Evolutionary conservation across 2,329 filamentous ascomycete species (phyloP).

Genomic region (Colletotrichum falcatum): DNA sequence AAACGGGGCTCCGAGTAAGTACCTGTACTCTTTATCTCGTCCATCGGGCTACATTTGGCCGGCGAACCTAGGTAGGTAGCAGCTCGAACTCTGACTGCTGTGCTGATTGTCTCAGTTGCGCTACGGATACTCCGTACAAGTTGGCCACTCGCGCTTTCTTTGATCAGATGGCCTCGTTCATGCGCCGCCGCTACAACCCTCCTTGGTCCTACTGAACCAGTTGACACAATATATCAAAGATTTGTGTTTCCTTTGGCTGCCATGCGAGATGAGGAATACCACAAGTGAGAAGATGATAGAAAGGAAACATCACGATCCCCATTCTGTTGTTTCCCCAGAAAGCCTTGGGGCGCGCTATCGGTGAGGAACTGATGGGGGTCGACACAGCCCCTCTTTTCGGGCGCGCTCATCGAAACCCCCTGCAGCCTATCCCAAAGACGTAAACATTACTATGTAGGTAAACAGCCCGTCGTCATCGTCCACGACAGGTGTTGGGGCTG

Average conservation of each 20-base stretch:
- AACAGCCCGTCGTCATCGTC: constrained; percentile 30
- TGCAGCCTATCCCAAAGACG: constrained; percentile 4
- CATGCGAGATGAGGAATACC: not conserved
- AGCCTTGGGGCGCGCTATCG: constrained; percentile 14
- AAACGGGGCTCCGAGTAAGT: not conserved
- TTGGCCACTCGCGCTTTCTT: constrained; percentile 38
- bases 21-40: constrained; percentile 13
- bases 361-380: constrained; percentile 36
- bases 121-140: no score
- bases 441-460: no score
- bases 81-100: constrained; percentile 36
- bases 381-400: constrained; percentile 3
- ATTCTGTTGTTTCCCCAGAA: constrained; percentile 16
- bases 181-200: constrained; percentile 13
- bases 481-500: constrained; percentile 29
- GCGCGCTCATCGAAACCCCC: constrained; percentile 15
- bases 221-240: constrained; percentile 1
- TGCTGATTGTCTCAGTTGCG: constrained; percentile 38
- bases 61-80: constrained; percentile 30
- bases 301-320: not conserved
- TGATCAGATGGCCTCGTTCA: constrained; percentile 40
- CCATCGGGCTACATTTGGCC: constrained; percentile 16
- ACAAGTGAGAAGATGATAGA: not conserved
- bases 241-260: not conserved
- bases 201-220: not conserved